A percentile compares a stretch with the other conserved stretches of the same genome.
Evolutionary conservation across 371 early-diverging fungal genomes (phyloP).

Genomic region (Rhizopus sp.): DNA sequence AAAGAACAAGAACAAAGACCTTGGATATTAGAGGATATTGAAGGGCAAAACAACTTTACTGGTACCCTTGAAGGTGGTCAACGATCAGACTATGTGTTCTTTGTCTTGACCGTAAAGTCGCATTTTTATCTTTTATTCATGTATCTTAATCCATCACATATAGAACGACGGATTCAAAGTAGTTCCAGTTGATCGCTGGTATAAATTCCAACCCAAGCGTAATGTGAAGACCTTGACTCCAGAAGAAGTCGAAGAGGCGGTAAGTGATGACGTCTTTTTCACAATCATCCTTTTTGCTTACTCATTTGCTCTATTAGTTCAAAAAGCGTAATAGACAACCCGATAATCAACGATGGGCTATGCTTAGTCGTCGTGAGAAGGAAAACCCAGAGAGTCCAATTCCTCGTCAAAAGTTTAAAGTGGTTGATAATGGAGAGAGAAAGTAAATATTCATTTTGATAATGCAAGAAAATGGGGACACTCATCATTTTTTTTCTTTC

Average conservation of each 20-base stretch:
- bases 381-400: conserved; percentile 13
- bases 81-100: conserved; percentile 75
- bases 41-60: conserved; percentile 66
- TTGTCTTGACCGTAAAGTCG: conserved; percentile 62
- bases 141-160: neutral
- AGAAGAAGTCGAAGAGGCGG: conserved; percentile 94
- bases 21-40: conserved; percentile 81
- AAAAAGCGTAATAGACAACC: conserved; percentile 57
- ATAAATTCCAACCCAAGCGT: conserved; percentile 85
- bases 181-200: conserved; percentile 87
- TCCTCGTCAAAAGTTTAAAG: conserved; percentile 24
- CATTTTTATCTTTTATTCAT: conserved; percentile 1
- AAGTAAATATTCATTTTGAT: conserved; percentile 9
- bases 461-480: neutral
- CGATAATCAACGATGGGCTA: conserved; percentile 72
- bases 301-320: conserved; percentile 13
- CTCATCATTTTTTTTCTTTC: neutral
- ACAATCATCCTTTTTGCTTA: conserved; percentile 1
- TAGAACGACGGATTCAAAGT: conserved; percentile 83
- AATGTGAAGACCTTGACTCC: conserved; percentile 79
- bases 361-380: conserved; percentile 55
- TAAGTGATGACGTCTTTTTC: conserved; percentile 28
- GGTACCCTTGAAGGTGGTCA: conserved; percentile 84
- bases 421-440: conserved; percentile 33
- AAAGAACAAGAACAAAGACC: conserved; percentile 75